Base-by-base conservation (phyloP, 2,329 filamentous ascomycete species). In the Xylaria sp. region DNA sequence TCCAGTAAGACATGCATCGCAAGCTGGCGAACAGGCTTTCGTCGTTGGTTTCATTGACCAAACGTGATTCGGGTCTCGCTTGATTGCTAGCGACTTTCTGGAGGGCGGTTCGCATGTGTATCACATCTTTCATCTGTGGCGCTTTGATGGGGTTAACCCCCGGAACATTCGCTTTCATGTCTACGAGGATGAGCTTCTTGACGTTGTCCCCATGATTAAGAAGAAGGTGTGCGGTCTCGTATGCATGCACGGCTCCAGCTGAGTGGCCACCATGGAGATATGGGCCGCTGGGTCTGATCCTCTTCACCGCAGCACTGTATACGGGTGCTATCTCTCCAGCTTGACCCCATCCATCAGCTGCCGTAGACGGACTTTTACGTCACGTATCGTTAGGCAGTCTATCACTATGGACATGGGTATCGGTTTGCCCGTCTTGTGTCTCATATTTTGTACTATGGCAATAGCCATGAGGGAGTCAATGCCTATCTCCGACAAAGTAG, bases 381-480 rank as follows among this genome's bases (percentile, higher is more conserved):
- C 67, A 18, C 59, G 57, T 44, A 68, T 59, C 1, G 62, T 68
- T n/a, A 55, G 63, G 30, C 56, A 53, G 50, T 69, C 60, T 13
- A 58, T 59, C 47, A 69, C 58, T 35, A 68, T 64, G 2, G 67
- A 61, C 0, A 63, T 59, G 1, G 64, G 63, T 1, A 70, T 58
- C 9, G 51, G 57, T 23, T 62, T 57, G 34, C 65, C 64, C 2
- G 67, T 63, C 52, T 67, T 59, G 3, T 60, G 47, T 57, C 67
- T 63, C n/a, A 71, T 54, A 13, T 57, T 65, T 19, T 56, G 61
- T 5, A 67, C 52, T 52, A 71, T 64, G 10, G 68, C 62, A 4
- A 70, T 64, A 7, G 59, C 62, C 67, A 69, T 69, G 34, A 70
- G 65, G n/a, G 65, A 70, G 50, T 71, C 69, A 6, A 71, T 66